Evolutionary conservation across 208 protist species (phyloP).

Genomic region (Trypanosoma mega): DNA sequence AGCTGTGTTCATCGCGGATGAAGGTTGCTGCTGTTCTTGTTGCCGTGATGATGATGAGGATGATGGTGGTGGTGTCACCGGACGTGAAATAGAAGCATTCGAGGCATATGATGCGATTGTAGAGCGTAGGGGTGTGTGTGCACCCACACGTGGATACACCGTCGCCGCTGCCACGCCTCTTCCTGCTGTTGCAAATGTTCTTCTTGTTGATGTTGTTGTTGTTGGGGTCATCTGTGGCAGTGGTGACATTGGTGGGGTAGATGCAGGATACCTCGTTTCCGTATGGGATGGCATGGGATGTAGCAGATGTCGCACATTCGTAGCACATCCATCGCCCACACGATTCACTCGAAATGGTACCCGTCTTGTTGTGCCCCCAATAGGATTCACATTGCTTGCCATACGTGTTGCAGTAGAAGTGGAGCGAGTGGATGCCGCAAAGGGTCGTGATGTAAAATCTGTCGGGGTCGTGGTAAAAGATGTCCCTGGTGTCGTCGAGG

Average conservation of each 20-base stretch:
- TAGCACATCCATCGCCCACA: slow-evolving; percentile 20
- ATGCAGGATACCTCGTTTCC: too few relatives aligned
- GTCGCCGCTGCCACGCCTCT: too few relatives aligned
- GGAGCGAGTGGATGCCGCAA: too few relatives aligned
- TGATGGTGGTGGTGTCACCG: neutral
- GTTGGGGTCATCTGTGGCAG: neutral
- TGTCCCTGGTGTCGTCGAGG: neutral
- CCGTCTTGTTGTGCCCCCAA: neutral
- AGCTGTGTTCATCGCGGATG: too few relatives aligned
- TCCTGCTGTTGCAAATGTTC: too few relatives aligned
- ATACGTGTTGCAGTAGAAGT: too few relatives aligned
- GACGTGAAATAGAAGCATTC: slow-evolving; percentile 9
- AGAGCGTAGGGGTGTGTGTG: neutral
- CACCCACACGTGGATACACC: neutral
- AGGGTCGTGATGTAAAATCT: too few relatives aligned
- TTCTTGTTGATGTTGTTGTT: neutral
- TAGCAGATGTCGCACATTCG: slow-evolving; percentile 14
- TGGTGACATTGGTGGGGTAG: neutral
- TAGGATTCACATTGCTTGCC: too few relatives aligned
- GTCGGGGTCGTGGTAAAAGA: neutral
- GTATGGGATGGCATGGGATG: too few relatives aligned
- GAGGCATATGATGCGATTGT: slow-evolving; percentile 25
- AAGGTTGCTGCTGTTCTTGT: slow-evolving; percentile 16
- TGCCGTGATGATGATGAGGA: neutral
- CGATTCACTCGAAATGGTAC: slow-evolving; percentile 30